These are phyloP conservation scores for Myrmaecium sp. DNA, from an alignment of 2,329 filamentous ascomycete species.

Conservation along the genomic window DNA sequence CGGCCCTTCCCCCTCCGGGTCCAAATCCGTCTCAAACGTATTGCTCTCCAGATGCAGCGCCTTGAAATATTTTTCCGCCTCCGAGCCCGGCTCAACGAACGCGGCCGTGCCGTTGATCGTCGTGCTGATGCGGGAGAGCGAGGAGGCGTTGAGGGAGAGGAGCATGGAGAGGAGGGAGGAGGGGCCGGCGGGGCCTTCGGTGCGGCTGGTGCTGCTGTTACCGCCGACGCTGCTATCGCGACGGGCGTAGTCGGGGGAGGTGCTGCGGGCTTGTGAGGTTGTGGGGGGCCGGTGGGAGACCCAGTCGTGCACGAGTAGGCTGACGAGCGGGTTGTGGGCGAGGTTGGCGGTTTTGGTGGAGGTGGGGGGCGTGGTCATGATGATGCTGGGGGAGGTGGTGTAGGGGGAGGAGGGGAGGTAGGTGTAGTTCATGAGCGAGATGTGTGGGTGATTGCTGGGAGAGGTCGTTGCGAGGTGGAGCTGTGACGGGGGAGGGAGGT, in stretches of 20 bases:
- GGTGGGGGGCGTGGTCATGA: slow-evolving; percentile 74
- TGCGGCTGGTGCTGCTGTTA: not conserved
- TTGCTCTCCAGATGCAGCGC: slow-evolving; percentile 81
- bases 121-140: slow-evolving; percentile 73
- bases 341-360: slow-evolving; percentile 74
- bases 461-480: slow-evolving; percentile 93
- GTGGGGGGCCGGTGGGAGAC: slow-evolving; percentile 81
- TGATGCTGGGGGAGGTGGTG: slow-evolving; percentile 51
- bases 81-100: slow-evolving; percentile 53
- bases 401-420: slow-evolving; percentile 64
- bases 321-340: slow-evolving; percentile 68
- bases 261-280: slow-evolving; percentile 36
- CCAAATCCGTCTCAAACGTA: slow-evolving; percentile 47
- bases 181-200: slow-evolving; percentile 25
- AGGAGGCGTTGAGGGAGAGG: slow-evolving; percentile 78
- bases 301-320: slow-evolving; percentile 95
- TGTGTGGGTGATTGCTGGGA: slow-evolving; percentile 65
- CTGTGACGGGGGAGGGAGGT: slow-evolving; percentile 30
- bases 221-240: too few relatives aligned
- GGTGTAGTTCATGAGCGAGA: slow-evolving; percentile 98
- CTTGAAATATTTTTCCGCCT: slow-evolving; percentile 73
- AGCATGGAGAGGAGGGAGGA: slow-evolving; percentile 70
- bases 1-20: slow-evolving; percentile 9
- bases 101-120: slow-evolving; percentile 83
- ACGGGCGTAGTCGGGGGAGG: slow-evolving; percentile 41